These are phyloP conservation scores for Ophidiomyces ophidiicola DNA, from an alignment of 2,329 filamentous ascomycete species.

Conservation along the genomic window DNA sequence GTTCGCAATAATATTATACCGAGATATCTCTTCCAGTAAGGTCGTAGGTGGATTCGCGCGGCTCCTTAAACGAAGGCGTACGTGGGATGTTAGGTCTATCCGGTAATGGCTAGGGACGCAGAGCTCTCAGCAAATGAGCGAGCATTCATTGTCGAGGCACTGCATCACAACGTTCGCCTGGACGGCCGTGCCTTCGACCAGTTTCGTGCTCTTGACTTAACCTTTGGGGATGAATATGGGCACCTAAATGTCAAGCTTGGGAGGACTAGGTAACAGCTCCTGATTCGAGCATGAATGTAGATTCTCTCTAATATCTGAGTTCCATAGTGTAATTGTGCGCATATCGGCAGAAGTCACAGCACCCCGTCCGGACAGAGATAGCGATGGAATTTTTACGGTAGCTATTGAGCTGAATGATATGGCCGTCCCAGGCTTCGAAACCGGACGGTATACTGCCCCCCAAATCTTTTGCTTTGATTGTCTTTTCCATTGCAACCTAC, in stretches of 20 bases:
- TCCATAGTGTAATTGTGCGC: conserved; percentile 60
- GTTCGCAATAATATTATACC: no score
- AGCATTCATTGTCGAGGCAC: conserved; percentile 70
- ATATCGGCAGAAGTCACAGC: conserved; percentile 80
- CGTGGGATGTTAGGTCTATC: no score
- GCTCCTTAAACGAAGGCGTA: no score
- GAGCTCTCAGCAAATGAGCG: conserved; percentile 83
- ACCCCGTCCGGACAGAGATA: conserved; percentile 76
- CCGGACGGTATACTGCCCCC: conserved; percentile 49
- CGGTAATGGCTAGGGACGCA: conserved; percentile 15
- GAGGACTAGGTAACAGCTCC: conserved; percentile 60
- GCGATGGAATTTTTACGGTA: conserved; percentile 92
- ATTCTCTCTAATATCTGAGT: background rate
- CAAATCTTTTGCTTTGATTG: background rate
- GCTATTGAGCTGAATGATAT: conserved; percentile 83
- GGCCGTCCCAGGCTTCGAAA: conserved; percentile 80
- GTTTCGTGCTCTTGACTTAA: conserved; percentile 63
- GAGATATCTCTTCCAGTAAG: no score
- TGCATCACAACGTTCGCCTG: conserved; percentile 66
- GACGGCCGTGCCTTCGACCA: conserved; percentile 74
- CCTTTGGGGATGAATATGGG: conserved; percentile 83
- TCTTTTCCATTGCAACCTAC: background rate
- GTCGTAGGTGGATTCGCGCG: no score
- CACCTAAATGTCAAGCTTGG: conserved; percentile 76
- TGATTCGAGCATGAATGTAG: background rate